Base-by-base conservation (phyloP, 1,139 yeast genomes). In the Zhuliangozyma blackwelliae region DNA sequence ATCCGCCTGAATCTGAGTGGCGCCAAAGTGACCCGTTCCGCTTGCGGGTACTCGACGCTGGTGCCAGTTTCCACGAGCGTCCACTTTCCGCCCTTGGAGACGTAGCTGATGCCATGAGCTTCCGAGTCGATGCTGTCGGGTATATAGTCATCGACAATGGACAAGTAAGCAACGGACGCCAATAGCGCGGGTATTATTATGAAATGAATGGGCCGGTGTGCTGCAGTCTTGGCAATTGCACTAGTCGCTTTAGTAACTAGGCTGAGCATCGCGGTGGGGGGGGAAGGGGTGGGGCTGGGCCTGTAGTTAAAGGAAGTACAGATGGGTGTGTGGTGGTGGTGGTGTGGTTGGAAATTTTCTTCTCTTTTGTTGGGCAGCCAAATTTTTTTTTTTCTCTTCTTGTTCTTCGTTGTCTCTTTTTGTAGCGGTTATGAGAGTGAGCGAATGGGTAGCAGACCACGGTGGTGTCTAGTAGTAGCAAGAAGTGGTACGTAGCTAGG, bases 171-270 rank as follows among this genome's bases (percentile, higher is more conserved):
- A 39, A 85, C 67, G 8, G 95, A 82, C 2, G 95, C 95, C 40
- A 87, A 63, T 39, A 88, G 63, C 23, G 94, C 75, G 12, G 90
- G 77, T 45, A 79, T 55, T 35, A 89, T 79, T 41, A 92, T 80
- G 41, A 90, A 77, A 60, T 92, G 98, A 49, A 92, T 88, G 26
- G 99, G 99, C 52, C 82, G 77, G 47, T 77, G 79, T 16, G 96
- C 95, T 34, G 92, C 79, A 30, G 74, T 59, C 46, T 72, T 75
- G 27, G 95, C 85, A 42, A 82, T 51, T 32, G 63, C 59, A 40
- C 71, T 55, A 29, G 69, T 64, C 36, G 58, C 54, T 45, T 53
- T 52, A 37, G 65, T 59, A 47, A 68, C 43, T 26, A 55, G 46
- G 36, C 54, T 50, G 44, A 62, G 57, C 65, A 61, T 61, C 25